These are phyloP conservation scores for Scedosporium boydii DNA, from an alignment of 2,329 filamentous ascomycete genomes.

Conservation along the genomic window DNA sequence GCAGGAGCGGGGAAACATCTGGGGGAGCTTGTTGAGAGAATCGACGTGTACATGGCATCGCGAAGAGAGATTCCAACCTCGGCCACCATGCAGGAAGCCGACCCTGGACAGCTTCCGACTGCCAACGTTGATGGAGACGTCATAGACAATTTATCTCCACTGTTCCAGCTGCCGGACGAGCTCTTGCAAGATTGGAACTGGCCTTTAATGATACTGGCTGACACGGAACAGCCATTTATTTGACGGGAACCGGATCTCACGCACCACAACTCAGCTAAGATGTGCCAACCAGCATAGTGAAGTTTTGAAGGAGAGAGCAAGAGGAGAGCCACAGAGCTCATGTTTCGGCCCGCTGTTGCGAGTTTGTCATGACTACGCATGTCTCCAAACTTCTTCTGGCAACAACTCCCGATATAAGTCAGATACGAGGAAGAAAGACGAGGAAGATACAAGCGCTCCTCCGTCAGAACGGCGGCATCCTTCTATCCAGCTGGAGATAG, in stretches of 20 bases:
- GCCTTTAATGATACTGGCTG: not conserved
- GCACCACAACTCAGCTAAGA: not conserved
- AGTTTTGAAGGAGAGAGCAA: too few relatives aligned
- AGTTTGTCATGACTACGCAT: too few relatives aligned
- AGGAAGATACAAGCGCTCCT: too few relatives aligned
- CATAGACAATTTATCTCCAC: not conserved
- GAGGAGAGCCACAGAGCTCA: too few relatives aligned
- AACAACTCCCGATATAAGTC: too few relatives aligned
- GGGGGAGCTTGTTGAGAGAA: conserved; percentile 13
- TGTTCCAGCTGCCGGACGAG: conserved; percentile 1
- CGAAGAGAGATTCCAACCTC: not conserved
- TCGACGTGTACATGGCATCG: conserved; percentile 15
- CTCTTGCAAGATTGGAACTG: conserved; percentile 2
- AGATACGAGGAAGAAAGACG: too few relatives aligned
- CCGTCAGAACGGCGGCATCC: too few relatives aligned
- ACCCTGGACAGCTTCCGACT: not conserved
- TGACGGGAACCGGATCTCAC: not conserved
- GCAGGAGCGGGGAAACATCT: conserved; percentile 15
- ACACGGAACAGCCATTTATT: not conserved
- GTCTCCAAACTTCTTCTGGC: too few relatives aligned
- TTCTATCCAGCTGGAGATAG: too few relatives aligned
- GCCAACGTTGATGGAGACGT: not conserved
- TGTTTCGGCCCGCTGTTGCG: too few relatives aligned
- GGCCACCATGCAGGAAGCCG: too few relatives aligned
- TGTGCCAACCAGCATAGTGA: too few relatives aligned